Conservation (phyloP, 371 early-diverging fungal species). For the Mortierella sp. region DNA sequence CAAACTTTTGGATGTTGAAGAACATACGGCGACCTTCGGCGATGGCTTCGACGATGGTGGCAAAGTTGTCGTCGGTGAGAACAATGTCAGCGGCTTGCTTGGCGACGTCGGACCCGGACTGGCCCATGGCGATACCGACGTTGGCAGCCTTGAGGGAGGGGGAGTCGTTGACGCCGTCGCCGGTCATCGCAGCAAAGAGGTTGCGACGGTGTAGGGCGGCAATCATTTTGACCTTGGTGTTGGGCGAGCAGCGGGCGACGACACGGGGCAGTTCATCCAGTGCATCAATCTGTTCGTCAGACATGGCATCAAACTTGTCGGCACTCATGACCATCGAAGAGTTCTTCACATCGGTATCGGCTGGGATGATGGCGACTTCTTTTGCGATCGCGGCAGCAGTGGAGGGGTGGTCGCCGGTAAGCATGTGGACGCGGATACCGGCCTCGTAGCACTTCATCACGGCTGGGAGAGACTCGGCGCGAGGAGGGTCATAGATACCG, state of each 20-base stretch:
- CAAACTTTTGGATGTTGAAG: slow-evolving; percentile 94
- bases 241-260: slow-evolving; percentile 94
- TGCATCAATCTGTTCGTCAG: slow-evolving; percentile 84
- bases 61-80: slow-evolving; percentile 89
- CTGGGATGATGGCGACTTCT: slow-evolving; percentile 89
- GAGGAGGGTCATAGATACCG: slow-evolving; percentile 96
- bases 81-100: slow-evolving; percentile 95
- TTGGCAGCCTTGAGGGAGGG: slow-evolving; percentile 92
- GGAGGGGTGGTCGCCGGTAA: slow-evolving; percentile 95
- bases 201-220: slow-evolving; percentile 88
- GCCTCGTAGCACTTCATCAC: slow-evolving; percentile 91
- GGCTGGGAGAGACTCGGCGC: slow-evolving; percentile 79
- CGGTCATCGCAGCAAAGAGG: slow-evolving; percentile 82
- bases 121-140: slow-evolving; percentile 95
- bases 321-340: slow-evolving; percentile 83
- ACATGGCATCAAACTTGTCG: slow-evolving; percentile 84
- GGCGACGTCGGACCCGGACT: slow-evolving; percentile 90
- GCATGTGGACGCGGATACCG: slow-evolving; percentile 95
- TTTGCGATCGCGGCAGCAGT: slow-evolving; percentile 96
- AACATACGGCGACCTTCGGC: slow-evolving; percentile 90
- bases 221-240: slow-evolving; percentile 98
- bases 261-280: slow-evolving; percentile 89
- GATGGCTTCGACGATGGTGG: slow-evolving; percentile 88
- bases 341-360: slow-evolving; percentile 50
- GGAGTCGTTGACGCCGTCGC: slow-evolving; percentile 95